These are phyloP conservation scores for Marasmius oreades DNA, from an alignment of 1,284 basidiomycete genomes.

Conservation along the genomic window DNA sequence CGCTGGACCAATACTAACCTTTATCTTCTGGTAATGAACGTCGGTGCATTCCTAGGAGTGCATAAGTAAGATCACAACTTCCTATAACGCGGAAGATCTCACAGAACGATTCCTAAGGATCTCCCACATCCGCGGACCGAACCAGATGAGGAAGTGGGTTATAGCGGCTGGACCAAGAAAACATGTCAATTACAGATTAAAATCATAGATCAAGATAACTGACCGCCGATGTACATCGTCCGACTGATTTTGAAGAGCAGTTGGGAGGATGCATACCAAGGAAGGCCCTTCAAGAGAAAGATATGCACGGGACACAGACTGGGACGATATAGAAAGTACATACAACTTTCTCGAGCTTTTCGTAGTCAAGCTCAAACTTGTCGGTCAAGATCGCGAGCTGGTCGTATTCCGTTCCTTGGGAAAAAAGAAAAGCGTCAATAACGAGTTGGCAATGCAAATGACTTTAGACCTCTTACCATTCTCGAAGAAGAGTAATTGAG, in stretches of 20 bases:
- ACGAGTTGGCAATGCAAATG: too few species aligned
- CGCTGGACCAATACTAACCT: constrained; percentile 2
- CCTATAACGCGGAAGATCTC: constrained; percentile 17
- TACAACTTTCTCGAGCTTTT: constrained; percentile 18
- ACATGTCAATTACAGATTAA: neutral
- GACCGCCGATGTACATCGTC: constrained; percentile 28
- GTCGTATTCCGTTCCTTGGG: constrained; percentile 20
- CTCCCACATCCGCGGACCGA: constrained; percentile 28
- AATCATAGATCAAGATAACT: neutral
- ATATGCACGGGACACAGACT: neutral
- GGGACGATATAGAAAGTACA: neutral
- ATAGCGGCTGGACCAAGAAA: constrained; percentile 23
- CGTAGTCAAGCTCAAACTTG: constrained; percentile 28
- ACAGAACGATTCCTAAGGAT: constrained; percentile 24
- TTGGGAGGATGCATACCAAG: constrained; percentile 28
- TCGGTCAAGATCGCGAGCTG: constrained; percentile 26
- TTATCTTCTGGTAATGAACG: constrained; percentile 40
- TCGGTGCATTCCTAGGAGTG: constrained; percentile 26
- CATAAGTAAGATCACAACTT: neutral
- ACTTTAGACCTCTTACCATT: constrained; percentile 24
- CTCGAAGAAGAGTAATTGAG: constrained; percentile 29
- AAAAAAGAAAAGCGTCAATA: too few species aligned
- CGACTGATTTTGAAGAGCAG: constrained; percentile 26
- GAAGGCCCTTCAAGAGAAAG: constrained; percentile 18
- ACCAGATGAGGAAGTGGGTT: constrained; percentile 39